Conservation (phyloP, 192 early-diverging fungal species). For the Entrophospora sp. region DNA sequence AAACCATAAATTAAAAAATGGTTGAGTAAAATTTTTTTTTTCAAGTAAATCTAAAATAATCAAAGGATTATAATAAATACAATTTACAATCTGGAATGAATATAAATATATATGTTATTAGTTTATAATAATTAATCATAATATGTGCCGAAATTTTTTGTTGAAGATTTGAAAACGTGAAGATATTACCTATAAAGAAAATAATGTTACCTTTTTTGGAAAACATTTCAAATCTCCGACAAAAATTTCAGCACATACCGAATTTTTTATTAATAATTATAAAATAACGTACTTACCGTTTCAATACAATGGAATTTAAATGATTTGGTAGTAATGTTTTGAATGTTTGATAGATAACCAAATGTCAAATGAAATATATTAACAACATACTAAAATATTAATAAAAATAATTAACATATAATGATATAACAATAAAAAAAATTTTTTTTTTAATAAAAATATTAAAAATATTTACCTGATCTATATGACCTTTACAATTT, state of each 20-base stretch:
- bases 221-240: too few relatives aligned
- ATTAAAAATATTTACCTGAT: constrained; percentile 42
- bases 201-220: too few relatives aligned
- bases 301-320: constrained; percentile 75
- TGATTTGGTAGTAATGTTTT: constrained; percentile 52
- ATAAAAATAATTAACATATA: too few relatives aligned
- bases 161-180: too few relatives aligned
- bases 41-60: constrained; percentile 70
- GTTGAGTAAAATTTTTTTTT: constrained; percentile 64
- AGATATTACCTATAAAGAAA: too few relatives aligned
- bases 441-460: background rate
- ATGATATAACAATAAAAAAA: background rate
- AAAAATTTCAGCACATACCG: too few relatives aligned
- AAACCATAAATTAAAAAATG: constrained; percentile 75
- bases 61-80: constrained; percentile 79
- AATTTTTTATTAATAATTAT: too few relatives aligned
- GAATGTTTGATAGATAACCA: constrained; percentile 48
- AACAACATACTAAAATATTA: constrained; percentile 45
- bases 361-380: constrained; percentile 63
- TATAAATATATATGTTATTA: too few relatives aligned
- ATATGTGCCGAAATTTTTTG: too few relatives aligned
- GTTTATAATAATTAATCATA: too few relatives aligned
- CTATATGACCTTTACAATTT: constrained; percentile 74
- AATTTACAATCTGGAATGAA: constrained; percentile 61
- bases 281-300: constrained; percentile 35